Evolutionary conservation across 2,329 filamentous ascomycete genomes (phyloP).

Genomic region (Hypoxylon sp.): DNA sequence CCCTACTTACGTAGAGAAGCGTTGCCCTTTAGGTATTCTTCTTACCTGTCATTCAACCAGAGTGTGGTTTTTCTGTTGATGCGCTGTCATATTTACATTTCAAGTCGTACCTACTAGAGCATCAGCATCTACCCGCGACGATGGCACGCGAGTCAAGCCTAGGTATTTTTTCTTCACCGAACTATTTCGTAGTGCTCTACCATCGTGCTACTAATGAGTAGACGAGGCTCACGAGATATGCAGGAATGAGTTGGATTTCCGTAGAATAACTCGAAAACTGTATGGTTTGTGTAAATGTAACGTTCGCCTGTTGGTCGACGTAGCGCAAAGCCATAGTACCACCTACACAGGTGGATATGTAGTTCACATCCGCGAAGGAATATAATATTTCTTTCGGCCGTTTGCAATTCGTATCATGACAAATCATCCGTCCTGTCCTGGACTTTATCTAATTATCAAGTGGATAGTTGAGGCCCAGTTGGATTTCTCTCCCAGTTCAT

Average conservation of each 20-base stretch:
- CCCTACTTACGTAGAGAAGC: not conserved
- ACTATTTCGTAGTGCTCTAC: not conserved
- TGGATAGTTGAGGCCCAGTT: not conserved
- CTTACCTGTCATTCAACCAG: not conserved
- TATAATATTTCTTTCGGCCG: not conserved
- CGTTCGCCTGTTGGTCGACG: no score
- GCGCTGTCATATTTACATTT: not conserved
- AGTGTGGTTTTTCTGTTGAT: not conserved
- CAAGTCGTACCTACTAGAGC: conserved; percentile 11
- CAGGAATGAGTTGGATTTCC: not conserved
- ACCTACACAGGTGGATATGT: no score
- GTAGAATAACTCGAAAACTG: not conserved
- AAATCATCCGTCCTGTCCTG: not conserved
- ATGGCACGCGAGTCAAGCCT: not conserved
- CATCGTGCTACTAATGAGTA: not conserved
- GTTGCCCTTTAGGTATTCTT: not conserved
- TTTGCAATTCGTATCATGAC: not conserved
- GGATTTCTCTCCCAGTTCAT: not conserved
- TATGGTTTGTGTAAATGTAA: no score
- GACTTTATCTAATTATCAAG: no score
- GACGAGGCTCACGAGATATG: not conserved
- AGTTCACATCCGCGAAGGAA: not conserved
- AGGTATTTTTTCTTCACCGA: not conserved
- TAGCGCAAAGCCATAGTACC: no score
- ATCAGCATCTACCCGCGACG: conserved; percentile 8